Percentiles rank a stretch among this genome's conserved stretches.
phyloP scores from a whole-genome alignment of 1,284 basidiomycete genomes.

The Cryptococcus sp. region DNA sequence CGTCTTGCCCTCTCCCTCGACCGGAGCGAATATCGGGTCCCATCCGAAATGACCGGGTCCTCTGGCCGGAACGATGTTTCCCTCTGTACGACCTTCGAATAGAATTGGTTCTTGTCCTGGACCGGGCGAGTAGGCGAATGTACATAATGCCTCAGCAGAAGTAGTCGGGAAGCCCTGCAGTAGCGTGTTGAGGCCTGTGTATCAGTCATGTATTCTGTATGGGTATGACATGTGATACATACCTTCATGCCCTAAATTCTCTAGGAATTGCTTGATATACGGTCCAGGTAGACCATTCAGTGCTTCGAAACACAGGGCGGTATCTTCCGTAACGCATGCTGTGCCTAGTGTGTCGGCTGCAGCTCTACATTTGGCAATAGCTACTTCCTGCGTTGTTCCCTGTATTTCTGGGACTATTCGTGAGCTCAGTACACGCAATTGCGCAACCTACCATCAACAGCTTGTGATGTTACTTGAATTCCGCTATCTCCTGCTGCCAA shows the following conservation, averaged over 20 bases:
- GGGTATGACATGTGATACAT: slow-evolving; percentile 13
- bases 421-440: neutral
- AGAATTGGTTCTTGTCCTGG: slow-evolving; percentile 69
- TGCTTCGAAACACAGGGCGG: slow-evolving; percentile 85
- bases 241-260: slow-evolving; percentile 72
- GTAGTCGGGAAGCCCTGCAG: slow-evolving; percentile 77
- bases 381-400: slow-evolving; percentile 86
- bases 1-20: slow-evolving; percentile 49
- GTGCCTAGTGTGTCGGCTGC: slow-evolving; percentile 74
- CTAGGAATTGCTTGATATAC: slow-evolving; percentile 92
- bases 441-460: slow-evolving; percentile 39
- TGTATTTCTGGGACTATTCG: slow-evolving; percentile 83
- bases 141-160: slow-evolving; percentile 85
- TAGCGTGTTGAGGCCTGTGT: slow-evolving; percentile 72
- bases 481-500: slow-evolving; percentile 37
- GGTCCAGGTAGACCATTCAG: slow-evolving; percentile 88
- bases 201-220: slow-evolving; percentile 1
- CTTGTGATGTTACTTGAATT: slow-evolving; percentile 36
- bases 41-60: slow-evolving; percentile 79
- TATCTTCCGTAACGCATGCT: slow-evolving; percentile 95
- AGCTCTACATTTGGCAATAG: slow-evolving; percentile 75
- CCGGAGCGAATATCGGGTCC: slow-evolving; percentile 85
- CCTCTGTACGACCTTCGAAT: slow-evolving; percentile 90
- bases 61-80: slow-evolving; percentile 78
- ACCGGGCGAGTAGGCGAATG: slow-evolving; percentile 87